Percentiles rank a stretch among this genome's conserved stretches.
phyloP scores from a whole-genome alignment of 1,284 basidiomycete species.

The Apiotrichum veenhuisii region DNA sequence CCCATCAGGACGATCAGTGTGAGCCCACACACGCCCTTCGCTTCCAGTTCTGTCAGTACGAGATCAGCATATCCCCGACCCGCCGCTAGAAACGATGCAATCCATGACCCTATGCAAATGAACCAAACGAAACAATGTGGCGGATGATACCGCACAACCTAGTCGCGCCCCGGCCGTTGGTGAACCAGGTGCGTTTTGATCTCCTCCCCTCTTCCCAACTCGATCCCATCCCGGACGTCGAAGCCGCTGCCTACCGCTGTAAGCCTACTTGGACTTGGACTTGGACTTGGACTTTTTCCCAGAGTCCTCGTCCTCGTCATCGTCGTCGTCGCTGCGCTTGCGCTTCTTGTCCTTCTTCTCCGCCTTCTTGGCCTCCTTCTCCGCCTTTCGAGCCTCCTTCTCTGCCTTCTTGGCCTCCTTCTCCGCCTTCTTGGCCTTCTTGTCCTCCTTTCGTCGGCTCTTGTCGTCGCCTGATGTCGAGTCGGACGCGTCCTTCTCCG shows the following conservation, averaged over 20 bases:
- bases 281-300: slow-evolving; percentile 11
- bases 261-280: slow-evolving; percentile 1
- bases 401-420: slow-evolving; percentile 16
- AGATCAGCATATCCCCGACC: too few relatives aligned
- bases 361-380: slow-evolving; percentile 10
- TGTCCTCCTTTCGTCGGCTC: slow-evolving; percentile 3
- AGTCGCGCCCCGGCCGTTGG: not conserved
- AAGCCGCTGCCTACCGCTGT: not conserved
- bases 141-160: not conserved
- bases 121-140: not conserved
- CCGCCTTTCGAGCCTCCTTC: slow-evolving; percentile 14
- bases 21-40: too few relatives aligned
- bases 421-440: slow-evolving; percentile 6
- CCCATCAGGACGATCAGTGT: not conserved
- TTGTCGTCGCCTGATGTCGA: not conserved
- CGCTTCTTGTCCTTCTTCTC: slow-evolving; percentile 16
- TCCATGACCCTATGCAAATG: slow-evolving; percentile 3
- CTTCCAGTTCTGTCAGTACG: too few relatives aligned
- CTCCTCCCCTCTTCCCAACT: not conserved
- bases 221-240: not conserved
- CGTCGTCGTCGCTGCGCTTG: not conserved
- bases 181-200: not conserved
- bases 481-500: not conserved
- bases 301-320: slow-evolving; percentile 2
- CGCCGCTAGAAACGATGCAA: not conserved